phyloP scores from a whole-genome alignment of 164 flowering plant species.

The Amborella trichopoda region DNA sequence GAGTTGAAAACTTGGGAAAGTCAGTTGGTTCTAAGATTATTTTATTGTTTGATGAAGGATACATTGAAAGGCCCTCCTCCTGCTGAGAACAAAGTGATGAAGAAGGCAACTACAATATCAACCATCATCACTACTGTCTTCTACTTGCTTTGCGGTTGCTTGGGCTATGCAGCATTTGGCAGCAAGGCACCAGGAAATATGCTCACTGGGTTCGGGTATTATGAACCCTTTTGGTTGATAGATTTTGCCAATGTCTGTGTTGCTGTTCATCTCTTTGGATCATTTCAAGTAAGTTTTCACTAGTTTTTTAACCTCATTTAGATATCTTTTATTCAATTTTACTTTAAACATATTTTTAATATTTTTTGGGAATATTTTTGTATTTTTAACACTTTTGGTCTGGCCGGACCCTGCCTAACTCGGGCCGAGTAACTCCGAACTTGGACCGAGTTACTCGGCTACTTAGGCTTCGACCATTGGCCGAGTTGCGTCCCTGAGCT shows the following conservation, averaged over 20 bases:
- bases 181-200: conserved; percentile 70
- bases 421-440: neutral
- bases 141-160: conserved; percentile 46
- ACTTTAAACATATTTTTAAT: too few relatives aligned
- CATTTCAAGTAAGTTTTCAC: conserved; percentile 56
- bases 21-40: too few relatives aligned
- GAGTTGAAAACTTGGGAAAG: too few relatives aligned
- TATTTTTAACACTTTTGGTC: too few relatives aligned
- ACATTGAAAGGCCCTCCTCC: conserved; percentile 44
- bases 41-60: conserved; percentile 24
- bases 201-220: conserved; percentile 76
- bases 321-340: too few relatives aligned
- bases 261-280: conserved; percentile 59
- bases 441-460: neutral
- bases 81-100: conserved; percentile 57
- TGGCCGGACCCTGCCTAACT: too few relatives aligned
- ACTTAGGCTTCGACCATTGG: neutral
- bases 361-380: too few relatives aligned
- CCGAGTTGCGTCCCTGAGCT: neutral
- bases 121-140: conserved; percentile 36
- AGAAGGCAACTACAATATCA: conserved; percentile 31
- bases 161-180: conserved; percentile 83
- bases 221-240: conserved; percentile 73
- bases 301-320: too few relatives aligned
- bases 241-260: conserved; percentile 52